Conservation (phyloP, 164 flowering plant species). For the Magnolia officinalis region DNA sequence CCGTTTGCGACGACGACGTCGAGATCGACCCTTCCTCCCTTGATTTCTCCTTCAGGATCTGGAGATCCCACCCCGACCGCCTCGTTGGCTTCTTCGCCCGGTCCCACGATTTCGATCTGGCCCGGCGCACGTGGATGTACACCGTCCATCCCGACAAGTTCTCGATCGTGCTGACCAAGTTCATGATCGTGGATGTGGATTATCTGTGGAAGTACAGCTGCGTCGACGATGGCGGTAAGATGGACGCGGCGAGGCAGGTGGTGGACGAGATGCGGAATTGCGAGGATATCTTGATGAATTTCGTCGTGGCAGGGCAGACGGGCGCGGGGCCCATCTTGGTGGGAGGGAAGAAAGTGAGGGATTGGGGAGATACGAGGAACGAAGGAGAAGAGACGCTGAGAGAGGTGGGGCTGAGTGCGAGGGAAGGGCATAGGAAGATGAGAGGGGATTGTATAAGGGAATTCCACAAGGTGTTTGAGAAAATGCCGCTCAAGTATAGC, state of each 20-base stretch:
- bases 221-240: slow-evolving; percentile 14
- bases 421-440: slow-evolving; percentile 71
- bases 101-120: slow-evolving; percentile 71
- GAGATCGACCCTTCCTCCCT: slow-evolving; percentile 49
- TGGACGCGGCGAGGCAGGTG: slow-evolving; percentile 30
- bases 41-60: slow-evolving; percentile 66
- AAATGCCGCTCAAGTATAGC: slow-evolving; percentile 71
- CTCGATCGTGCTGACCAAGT: slow-evolving; percentile 81
- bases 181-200: slow-evolving; percentile 49
- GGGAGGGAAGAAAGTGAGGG: slow-evolving; percentile 59
- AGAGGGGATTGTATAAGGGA: slow-evolving; percentile 75
- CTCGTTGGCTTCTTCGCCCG: slow-evolving; percentile 70
- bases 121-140: slow-evolving; percentile 61
- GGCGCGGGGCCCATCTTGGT: slow-evolving; percentile 61
- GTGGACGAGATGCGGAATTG: slow-evolving; percentile 66
- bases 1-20: slow-evolving; percentile 84
- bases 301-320: slow-evolving; percentile 54
- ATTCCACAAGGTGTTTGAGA: slow-evolving; percentile 68
- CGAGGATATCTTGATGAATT: slow-evolving; percentile 92
- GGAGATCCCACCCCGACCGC: slow-evolving; percentile 44
- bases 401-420: slow-evolving; percentile 72
- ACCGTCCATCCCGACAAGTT: slow-evolving; percentile 65
- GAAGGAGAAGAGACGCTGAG: slow-evolving; percentile 28
- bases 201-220: slow-evolving; percentile 60
- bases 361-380: slow-evolving; percentile 77